A percentile compares a stretch with the other conserved stretches of the same genome.
Conservation (phyloP, 352 stramenopile species). For the Aphanomyces astaci region DNA sequence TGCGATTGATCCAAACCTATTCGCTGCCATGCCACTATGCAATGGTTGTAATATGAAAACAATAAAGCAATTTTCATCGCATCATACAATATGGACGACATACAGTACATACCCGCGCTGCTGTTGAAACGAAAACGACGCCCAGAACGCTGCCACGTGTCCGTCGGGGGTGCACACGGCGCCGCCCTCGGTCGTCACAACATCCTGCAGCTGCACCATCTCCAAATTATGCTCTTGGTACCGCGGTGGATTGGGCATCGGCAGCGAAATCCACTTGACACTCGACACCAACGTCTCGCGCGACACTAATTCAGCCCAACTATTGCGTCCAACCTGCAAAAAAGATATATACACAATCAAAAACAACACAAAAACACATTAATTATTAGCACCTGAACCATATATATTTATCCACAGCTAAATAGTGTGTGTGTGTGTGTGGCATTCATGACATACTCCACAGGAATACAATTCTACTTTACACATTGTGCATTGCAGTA, state of each 20-base stretch:
- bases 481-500: too few species aligned
- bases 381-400: too few species aligned
- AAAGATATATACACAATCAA: too few species aligned
- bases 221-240: slow-evolving; percentile 86
- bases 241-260: slow-evolving; percentile 68
- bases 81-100: not conserved
- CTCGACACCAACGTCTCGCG: slow-evolving; percentile 78
- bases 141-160: slow-evolving; percentile 76
- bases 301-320: slow-evolving; percentile 75
- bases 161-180: slow-evolving; percentile 65
- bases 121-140: slow-evolving; percentile 83
- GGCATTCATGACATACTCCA: too few species aligned
- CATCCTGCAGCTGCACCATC: slow-evolving; percentile 78
- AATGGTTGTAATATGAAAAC: too few species aligned
- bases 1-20: too few species aligned
- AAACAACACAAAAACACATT: too few species aligned
- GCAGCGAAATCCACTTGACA: slow-evolving; percentile 78
- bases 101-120: slow-evolving; percentile 29
- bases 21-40: too few species aligned
- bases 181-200: slow-evolving; percentile 72
- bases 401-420: too few species aligned
- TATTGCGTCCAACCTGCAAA: slow-evolving; percentile 56
- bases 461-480: too few species aligned
- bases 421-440: too few species aligned
- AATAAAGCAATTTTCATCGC: too few species aligned